A percentile compares a stretch with the other conserved stretches of the same genome.
Conservation (phyloP, 345 rosid genomes). For the Arabis alpina region DNA sequence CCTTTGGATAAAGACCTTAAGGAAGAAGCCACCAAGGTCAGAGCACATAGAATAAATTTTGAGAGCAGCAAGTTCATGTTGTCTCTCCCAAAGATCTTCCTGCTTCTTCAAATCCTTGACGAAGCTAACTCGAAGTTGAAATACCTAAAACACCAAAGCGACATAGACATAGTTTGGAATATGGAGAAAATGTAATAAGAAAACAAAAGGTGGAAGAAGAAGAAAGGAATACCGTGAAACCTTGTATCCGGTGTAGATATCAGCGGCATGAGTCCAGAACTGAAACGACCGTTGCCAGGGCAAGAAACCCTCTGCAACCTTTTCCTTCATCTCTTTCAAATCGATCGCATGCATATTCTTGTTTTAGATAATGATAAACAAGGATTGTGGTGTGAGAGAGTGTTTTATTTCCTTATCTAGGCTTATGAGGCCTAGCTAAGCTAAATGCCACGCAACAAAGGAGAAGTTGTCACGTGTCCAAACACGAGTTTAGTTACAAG, state of each 20-base stretch:
- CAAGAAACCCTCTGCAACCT: slow-evolving; percentile 55
- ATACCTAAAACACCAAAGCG: slow-evolving; percentile 52
- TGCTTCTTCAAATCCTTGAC: slow-evolving; percentile 75
- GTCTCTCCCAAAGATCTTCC: slow-evolving; percentile 88
- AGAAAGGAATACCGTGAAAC: slow-evolving; percentile 42
- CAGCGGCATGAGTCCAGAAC: slow-evolving; percentile 87
- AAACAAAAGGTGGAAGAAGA: not conserved
- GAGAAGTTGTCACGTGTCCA: no score
- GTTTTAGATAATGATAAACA: no score
- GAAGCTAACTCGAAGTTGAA: slow-evolving; percentile 77
- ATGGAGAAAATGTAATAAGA: not conserved
- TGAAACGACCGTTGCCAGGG: slow-evolving; percentile 95
- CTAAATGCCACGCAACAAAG: no score
- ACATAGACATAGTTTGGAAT: not conserved
- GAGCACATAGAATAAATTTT: slow-evolving; percentile 80
- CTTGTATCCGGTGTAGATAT: slow-evolving; percentile 91
- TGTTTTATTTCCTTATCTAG: no score
- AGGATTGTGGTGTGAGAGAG: no score
- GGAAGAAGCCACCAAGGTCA: slow-evolving; percentile 96
- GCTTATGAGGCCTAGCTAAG: no score
- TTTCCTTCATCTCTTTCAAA: slow-evolving; percentile 66
- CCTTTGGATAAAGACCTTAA: slow-evolving; percentile 47
- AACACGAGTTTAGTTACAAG: no score
- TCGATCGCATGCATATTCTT: slow-evolving; percentile 56
- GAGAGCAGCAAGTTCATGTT: slow-evolving; percentile 88